Evolutionary conservation across 108 stramenopile genomes (phyloP), one percentile per base, ranked within the genome.

Genomic region (Epithemia pelagica): DNA sequence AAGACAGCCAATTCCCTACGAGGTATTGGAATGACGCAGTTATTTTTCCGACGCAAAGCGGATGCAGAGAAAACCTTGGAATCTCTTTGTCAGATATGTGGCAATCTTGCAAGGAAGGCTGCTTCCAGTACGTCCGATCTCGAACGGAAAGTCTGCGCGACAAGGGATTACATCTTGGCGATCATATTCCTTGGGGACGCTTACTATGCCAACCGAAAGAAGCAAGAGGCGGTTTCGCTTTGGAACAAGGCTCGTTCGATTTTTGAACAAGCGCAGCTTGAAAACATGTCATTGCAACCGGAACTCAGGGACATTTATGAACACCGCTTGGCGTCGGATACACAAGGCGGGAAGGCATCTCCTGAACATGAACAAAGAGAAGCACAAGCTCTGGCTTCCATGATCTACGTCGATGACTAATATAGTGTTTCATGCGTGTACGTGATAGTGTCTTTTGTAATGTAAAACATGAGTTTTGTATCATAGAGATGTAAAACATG

Each of bases 11-110:
- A 58, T 19, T 59, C 71, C 15, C 64, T 61, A 0, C 26, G 70
- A 24, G 69, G 74, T 29, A 37, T 68, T 53, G 77, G 77, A 33
- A 37, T 73, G 1, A 32, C 67, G 1, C 62, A 73, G 33, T 78
- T 64, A 37, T 22, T 71, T 57, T 62, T 54, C 22, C 46, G 66
- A 20, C 52, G 61, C 37, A 33, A 32, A 21, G 72, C 61, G 1
- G 77, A 78, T 28, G 77, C 77, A 25, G 22, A 59, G 15, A 37
- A 64, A 26, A 62, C 59, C 28, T 51, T 78, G 64, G 52, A 66
- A 28, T 67, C 69, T 18, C 73, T 66, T 54, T 71, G 68, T 0
- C 61, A 68, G 0, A 64, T 78, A 8, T 54, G 26, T 53, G 77
- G 73, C 32, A 29, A 30, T 3, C 26, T 28, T 2, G 52, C 51